Percentiles rank a stretch among this genome's conserved stretches.
Evolutionary conservation across 2,329 filamentous ascomycete genomes (phyloP).

Genomic region (Plectosphaerella cucumerina): DNA sequence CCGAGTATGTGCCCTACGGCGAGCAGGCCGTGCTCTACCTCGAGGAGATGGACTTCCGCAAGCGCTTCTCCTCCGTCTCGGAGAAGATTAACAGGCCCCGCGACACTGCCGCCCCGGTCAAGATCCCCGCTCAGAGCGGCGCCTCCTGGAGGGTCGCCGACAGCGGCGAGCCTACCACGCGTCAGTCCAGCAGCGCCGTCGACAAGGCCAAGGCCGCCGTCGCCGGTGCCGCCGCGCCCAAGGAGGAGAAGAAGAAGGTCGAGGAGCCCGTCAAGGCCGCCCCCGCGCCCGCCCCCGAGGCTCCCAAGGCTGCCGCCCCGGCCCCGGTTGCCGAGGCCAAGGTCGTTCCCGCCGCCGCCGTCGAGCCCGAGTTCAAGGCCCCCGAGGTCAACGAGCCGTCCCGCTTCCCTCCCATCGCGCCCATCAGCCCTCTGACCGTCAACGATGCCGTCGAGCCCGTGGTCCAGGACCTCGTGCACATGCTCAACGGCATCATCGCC

Average conservation of each 20-base stretch:
- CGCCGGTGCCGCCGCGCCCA: conserved; percentile 9
- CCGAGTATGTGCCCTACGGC: conserved; percentile 90
- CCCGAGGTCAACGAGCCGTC: conserved; percentile 66
- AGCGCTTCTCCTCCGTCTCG: conserved; percentile 62
- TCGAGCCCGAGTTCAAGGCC: conserved; percentile 38
- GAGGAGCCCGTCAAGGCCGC: conserved; percentile 26
- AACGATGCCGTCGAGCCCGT: conserved; percentile 77
- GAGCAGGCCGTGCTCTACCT: conserved; percentile 94
- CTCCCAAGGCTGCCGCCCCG: conserved; percentile 13
- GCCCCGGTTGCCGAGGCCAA: conserved; percentile 3
- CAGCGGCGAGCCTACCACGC: conserved; percentile 48
- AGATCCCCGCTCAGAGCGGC: conserved; percentile 80
- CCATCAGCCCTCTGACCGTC: conserved; percentile 75
- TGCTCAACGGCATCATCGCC: conserved; percentile 92
- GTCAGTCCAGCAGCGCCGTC: conserved; percentile 57
- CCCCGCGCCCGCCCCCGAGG: conserved; percentile 17
- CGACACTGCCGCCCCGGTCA: conserved; percentile 67
- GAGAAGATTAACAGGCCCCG: conserved; percentile 39
- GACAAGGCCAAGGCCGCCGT: conserved; percentile 22
- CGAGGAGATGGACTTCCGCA: conserved; percentile 90
- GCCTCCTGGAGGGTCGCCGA: conserved; percentile 75
- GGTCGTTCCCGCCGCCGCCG: conserved; percentile 16
- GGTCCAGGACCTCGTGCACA: conserved; percentile 89
- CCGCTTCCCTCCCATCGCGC: conserved; percentile 56
- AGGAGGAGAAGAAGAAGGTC: conserved; percentile 11